Conservation (phyloP, 345 rosid genomes). For the Citrus maxima region DNA sequence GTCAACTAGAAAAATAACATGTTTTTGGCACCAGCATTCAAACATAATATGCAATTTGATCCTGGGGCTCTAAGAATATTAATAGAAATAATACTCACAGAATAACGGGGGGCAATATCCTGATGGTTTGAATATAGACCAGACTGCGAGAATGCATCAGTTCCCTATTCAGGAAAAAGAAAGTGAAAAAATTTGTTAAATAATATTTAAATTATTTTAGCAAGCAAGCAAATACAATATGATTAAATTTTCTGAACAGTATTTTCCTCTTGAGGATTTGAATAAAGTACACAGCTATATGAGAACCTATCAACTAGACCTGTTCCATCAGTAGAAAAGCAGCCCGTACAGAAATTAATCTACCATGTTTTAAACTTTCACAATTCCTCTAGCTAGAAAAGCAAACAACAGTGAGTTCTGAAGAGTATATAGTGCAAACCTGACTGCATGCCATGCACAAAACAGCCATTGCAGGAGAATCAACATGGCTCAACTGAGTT, state of each 20-base stretch:
- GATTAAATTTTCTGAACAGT: neutral
- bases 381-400: neutral
- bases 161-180: conserved; percentile 42
- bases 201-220: neutral
- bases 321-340: neutral
- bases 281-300: neutral
- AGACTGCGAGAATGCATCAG: conserved; percentile 96
- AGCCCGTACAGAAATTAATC: neutral
- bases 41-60: neutral
- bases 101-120: conserved; percentile 93
- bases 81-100: conserved; percentile 47
- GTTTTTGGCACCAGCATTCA: neutral
- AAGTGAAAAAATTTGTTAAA: neutral
- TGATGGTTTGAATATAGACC: conserved; percentile 95
- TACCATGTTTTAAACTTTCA: neutral
- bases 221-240: neutral
- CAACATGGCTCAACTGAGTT: conserved; percentile 85
- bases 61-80: neutral
- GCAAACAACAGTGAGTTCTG: neutral
- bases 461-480: conserved; percentile 88
- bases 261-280: neutral
- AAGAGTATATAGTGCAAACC: conserved; percentile 31
- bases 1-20: neutral
- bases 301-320: neutral
- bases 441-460: conserved; percentile 91